Percentiles rank a stretch among this genome's conserved stretches.
phyloP scores from a whole-genome alignment of 164 flowering plant genomes.

The Magnolia officinalis region DNA sequence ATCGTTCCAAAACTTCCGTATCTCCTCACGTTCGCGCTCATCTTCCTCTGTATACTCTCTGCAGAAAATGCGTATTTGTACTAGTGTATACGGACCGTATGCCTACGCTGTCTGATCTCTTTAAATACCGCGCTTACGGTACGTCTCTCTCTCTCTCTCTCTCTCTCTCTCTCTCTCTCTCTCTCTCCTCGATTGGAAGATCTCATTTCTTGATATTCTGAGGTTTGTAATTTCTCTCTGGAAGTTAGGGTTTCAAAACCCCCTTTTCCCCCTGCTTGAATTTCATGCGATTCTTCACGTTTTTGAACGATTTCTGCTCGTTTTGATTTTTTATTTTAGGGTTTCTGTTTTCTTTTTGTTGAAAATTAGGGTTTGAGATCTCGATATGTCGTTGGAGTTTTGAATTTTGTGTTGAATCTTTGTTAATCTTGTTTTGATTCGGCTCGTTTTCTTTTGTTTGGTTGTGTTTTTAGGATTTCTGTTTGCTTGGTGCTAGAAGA shows the following conservation, averaged over 20 bases:
- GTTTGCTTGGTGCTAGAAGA: background rate
- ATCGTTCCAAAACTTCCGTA: background rate
- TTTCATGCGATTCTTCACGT: too few relatives aligned
- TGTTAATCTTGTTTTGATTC: background rate
- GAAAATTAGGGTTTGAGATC: background rate
- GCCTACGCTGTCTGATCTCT: background rate
- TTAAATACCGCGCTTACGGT: background rate
- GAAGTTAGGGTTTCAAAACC: background rate
- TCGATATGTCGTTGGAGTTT: background rate
- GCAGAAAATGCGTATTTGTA: background rate
- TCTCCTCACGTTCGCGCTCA: background rate
- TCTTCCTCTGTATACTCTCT: background rate
- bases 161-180: too few relatives aligned
- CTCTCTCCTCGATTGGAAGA: too few relatives aligned
- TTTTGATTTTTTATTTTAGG: background rate
- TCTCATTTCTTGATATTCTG: background rate
- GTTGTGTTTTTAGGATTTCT: background rate
- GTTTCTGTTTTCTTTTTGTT: background rate
- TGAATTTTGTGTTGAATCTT: too few relatives aligned
- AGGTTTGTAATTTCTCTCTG: background rate
- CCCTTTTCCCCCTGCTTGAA: background rate
- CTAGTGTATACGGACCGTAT: background rate
- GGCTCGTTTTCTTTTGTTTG: background rate
- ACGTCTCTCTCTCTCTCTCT: background rate
- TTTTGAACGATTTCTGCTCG: background rate